Percentiles rank a stretch among this genome's conserved stretches.
phyloP scores from a whole-genome alignment of 108 stramenopile species.

The Seminavis robusta region DNA sequence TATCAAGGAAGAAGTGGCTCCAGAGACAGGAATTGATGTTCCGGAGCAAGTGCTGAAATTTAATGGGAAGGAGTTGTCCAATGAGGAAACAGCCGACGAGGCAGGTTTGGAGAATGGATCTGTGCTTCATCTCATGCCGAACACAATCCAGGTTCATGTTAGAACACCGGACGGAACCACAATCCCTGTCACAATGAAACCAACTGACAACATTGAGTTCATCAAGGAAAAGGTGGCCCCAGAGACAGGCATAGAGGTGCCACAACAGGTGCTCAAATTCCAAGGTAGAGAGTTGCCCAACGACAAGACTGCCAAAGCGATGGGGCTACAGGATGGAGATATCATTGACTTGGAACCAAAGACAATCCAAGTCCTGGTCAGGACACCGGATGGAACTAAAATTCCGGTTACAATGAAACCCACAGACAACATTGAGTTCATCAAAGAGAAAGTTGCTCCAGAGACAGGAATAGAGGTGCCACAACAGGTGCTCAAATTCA shows the following conservation, averaged over 20 bases:
- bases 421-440: not conserved
- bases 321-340: constrained; percentile 9
- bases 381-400: constrained; percentile 6
- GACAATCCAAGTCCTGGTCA: constrained; percentile 18
- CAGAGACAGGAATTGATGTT: constrained; percentile 3
- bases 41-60: constrained; percentile 15
- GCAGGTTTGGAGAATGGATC: constrained; percentile 9
- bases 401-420: constrained; percentile 14
- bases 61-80: constrained; percentile 11
- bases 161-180: constrained; percentile 17
- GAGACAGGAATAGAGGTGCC: constrained; percentile 17
- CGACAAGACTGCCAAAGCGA: not conserved
- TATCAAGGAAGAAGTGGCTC: constrained; percentile 17
- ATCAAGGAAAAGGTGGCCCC: constrained; percentile 18
- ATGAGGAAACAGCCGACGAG: not conserved
- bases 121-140: constrained; percentile 5
- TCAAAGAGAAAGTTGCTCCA: constrained; percentile 13
- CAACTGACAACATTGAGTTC: constrained; percentile 4
- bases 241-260: constrained; percentile 7
- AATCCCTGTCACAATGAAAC: constrained; percentile 3
- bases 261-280: constrained; percentile 13
- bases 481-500: not conserved
- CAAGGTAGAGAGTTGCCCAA: constrained; percentile 11
- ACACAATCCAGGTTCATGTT: constrained; percentile 4
- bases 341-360: constrained; percentile 8